phyloP scores from a whole-genome alignment of 2,329 filamentous ascomycete species.

The Exophiala sp. region DNA sequence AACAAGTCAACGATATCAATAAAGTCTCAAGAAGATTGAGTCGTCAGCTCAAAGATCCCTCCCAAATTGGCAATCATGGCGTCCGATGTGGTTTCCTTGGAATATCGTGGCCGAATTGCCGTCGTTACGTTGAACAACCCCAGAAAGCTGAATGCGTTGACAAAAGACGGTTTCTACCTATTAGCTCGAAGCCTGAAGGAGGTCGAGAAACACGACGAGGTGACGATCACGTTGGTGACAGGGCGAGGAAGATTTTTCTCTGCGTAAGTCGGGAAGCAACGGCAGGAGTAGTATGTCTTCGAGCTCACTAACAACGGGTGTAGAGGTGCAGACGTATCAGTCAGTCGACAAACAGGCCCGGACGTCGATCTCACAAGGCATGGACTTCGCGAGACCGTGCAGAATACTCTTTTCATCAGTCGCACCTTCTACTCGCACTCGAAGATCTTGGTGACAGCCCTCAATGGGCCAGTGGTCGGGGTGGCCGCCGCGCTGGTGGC shows the following conservation, averaged over 20 bases:
- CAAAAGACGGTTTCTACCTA: slow-evolving; percentile 67
- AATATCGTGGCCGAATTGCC: slow-evolving; percentile 60
- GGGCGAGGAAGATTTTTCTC: slow-evolving; percentile 80
- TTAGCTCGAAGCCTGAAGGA: slow-evolving; percentile 69
- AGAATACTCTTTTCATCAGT: slow-evolving; percentile 83
- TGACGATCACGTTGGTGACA: slow-evolving; percentile 78
- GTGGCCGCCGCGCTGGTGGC: slow-evolving; percentile 50
- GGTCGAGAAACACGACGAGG: slow-evolving; percentile 71
- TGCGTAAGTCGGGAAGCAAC: slow-evolving; percentile 57
- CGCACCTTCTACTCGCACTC: slow-evolving; percentile 88
- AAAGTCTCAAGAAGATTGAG: too few relatives aligned
- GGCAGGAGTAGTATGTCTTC: too few relatives aligned
- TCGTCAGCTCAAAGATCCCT: too few relatives aligned
- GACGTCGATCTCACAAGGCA: slow-evolving; percentile 35
- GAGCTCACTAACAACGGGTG: too few relatives aligned
- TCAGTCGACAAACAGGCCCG: slow-evolving; percentile 1
- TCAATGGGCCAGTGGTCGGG: slow-evolving; percentile 51
- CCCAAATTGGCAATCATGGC: too few relatives aligned
- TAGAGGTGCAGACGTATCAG: background rate
- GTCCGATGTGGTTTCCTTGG: background rate
- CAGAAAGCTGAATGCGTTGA: slow-evolving; percentile 81
- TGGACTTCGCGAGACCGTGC: slow-evolving; percentile 68
- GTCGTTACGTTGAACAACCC: slow-evolving; percentile 81
- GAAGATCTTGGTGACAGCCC: slow-evolving; percentile 49
- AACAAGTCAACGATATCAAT: too few relatives aligned